These are phyloP conservation scores for Thielaviopsis ethacetica DNA, from an alignment of 2,329 filamentous ascomycete genomes.

Conservation along the genomic window DNA sequence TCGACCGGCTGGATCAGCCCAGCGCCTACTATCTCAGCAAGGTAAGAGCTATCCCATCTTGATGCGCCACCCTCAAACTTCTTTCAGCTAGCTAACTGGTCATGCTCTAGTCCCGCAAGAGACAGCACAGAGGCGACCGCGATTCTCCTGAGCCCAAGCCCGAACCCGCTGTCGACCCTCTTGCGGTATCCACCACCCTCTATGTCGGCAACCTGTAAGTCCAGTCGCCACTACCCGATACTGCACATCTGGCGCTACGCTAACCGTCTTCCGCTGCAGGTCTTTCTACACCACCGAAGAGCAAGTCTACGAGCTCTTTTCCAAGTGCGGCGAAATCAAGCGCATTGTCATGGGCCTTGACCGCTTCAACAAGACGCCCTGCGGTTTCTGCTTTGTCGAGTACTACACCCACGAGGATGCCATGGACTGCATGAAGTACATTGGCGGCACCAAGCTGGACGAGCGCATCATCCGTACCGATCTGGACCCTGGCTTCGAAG, in stretches of 20 bases:
- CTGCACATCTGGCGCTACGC: neutral
- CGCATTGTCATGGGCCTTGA: constrained; percentile 95
- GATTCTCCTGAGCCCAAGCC: constrained; percentile 32
- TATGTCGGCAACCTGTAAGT: constrained; percentile 86
- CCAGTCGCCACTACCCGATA: neutral
- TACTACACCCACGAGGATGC: constrained; percentile 98
- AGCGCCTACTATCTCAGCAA: constrained; percentile 83
- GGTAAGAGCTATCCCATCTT: constrained; percentile 31
- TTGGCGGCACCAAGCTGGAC: constrained; percentile 94
- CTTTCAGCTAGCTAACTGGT: constrained; percentile 23
- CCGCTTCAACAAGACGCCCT: constrained; percentile 92
- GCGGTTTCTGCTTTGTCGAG: constrained; percentile 98
- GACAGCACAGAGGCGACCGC: constrained; percentile 36
- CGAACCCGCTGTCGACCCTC: constrained; percentile 45
- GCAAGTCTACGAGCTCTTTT: constrained; percentile 93
- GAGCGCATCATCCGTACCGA: constrained; percentile 94
- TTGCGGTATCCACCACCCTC: constrained; percentile 79
- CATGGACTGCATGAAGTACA: constrained; percentile 95
- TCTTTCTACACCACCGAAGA: constrained; percentile 98
- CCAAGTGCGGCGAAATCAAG: constrained; percentile 96
- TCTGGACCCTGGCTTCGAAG: constrained; percentile 86
- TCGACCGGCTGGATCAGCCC: constrained; percentile 83
- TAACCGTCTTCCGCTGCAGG: constrained; percentile 24
- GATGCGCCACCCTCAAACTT: constrained; percentile 10
- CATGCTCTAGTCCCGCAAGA: constrained; percentile 22